Conservation (phyloP, 2,329 filamentous ascomycete species). For the Orbilia brochopaga region DNA sequence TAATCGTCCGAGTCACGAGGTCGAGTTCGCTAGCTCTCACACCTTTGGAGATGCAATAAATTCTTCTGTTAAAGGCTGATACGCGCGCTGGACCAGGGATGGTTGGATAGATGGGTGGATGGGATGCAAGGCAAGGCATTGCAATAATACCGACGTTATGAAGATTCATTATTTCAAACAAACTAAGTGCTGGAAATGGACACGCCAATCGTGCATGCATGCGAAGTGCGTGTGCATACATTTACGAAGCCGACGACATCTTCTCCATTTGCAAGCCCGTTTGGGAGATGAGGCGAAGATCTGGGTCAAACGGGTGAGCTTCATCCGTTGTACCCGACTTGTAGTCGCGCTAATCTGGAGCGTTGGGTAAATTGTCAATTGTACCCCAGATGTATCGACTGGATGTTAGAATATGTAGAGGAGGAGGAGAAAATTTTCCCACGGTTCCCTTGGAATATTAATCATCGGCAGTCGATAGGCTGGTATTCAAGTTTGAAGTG, state of each 20-base stretch:
- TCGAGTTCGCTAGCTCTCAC: no score
- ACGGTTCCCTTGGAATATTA: neutral
- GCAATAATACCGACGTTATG: no score
- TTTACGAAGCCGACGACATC: slow-evolving; percentile 2
- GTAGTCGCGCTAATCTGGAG: no score
- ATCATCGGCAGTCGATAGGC: neutral
- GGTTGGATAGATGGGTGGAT: no score
- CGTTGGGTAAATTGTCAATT: no score
- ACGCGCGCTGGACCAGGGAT: slow-evolving; percentile 19
- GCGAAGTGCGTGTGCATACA: neutral
- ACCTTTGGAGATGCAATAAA: neutral
- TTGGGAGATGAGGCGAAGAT: slow-evolving; percentile 36
- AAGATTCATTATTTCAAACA: no score
- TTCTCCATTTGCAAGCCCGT: slow-evolving; percentile 40
- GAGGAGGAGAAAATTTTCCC: neutral
- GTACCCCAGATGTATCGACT: neutral
- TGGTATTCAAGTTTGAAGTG: neutral
- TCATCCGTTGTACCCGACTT: neutral
- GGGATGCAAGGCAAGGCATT: neutral
- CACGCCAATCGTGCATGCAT: slow-evolving; percentile 23
- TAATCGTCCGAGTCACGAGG: neutral
- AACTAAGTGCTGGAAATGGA: no score
- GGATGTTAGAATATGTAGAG: neutral
- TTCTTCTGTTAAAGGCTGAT: no score
- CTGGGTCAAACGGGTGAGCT: neutral